These are phyloP conservation scores for Diplocarpon mali DNA, from an alignment of 2,329 filamentous ascomycete species.

Conservation along the genomic window DNA sequence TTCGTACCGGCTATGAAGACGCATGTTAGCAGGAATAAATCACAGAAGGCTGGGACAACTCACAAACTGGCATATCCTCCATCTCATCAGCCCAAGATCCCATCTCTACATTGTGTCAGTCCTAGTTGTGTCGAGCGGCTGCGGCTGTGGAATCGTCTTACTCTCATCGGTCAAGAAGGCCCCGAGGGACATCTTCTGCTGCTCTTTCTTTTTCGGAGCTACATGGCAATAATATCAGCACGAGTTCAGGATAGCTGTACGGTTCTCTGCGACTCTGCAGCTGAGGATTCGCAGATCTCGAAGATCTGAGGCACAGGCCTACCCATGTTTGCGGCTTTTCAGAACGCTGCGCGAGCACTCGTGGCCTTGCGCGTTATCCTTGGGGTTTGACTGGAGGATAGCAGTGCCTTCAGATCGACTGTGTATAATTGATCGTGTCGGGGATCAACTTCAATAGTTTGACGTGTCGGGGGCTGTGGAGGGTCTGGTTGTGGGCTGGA, in stretches of 20 bases:
- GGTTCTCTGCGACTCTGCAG: neutral
- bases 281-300: conserved; percentile 6
- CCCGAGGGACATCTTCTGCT: conserved; percentile 95
- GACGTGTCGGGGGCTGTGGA: conserved; percentile 1
- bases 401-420: conserved; percentile 13
- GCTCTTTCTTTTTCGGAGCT: conserved; percentile 85
- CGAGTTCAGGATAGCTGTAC: conserved; percentile 1
- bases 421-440: conserved; percentile 8
- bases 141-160: conserved; percentile 39
- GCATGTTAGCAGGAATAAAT: conserved; percentile 19
- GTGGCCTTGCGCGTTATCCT: conserved; percentile 25
- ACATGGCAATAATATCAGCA: conserved; percentile 34
- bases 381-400: conserved; percentile 15
- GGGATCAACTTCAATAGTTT: conserved; percentile 1
- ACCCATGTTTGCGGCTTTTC: conserved; percentile 51
- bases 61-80: conserved; percentile 52
- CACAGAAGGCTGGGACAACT: conserved; percentile 11
- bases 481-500: conserved; percentile 4
- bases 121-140: conserved; percentile 31
- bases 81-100: conserved; percentile 99
- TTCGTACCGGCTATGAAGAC: conserved; percentile 25
- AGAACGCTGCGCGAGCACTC: conserved; percentile 34
- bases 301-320: conserved; percentile 26
- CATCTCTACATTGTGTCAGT: conserved; percentile 40
- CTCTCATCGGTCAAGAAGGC: conserved; percentile 89